phyloP scores from a whole-genome alignment of 2,329 filamentous ascomycete species.

The Penicillium concentricum region DNA sequence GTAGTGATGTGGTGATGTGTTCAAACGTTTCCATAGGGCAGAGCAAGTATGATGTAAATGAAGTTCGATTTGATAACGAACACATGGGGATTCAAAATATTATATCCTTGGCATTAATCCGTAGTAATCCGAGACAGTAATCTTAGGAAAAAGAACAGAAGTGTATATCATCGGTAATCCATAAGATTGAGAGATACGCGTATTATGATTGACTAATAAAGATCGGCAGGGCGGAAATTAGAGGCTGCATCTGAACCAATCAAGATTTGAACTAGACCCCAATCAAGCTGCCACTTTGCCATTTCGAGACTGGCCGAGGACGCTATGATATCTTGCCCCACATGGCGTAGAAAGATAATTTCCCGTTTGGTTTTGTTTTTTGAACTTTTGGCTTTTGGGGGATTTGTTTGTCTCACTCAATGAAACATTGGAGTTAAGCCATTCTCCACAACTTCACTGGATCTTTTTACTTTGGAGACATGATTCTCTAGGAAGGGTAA shows the following conservation, averaged over 20 bases:
- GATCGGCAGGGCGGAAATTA: conserved; percentile 27
- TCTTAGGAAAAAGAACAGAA: background rate
- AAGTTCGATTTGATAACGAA: background rate
- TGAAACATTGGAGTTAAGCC: background rate
- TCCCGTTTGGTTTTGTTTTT: conserved; percentile 12
- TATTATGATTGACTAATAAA: conserved; percentile 3
- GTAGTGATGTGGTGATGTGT: too few species aligned
- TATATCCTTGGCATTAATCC: background rate
- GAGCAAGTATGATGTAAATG: too few species aligned
- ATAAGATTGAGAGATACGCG: background rate
- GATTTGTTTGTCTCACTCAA: background rate
- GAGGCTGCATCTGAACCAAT: conserved; percentile 5
- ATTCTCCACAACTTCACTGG: background rate
- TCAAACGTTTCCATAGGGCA: background rate
- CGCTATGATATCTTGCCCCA: conserved; percentile 10
- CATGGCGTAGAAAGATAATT: conserved; percentile 15
- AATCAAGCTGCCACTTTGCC: conserved; percentile 11
- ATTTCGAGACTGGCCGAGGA: conserved; percentile 3
- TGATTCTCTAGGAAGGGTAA: background rate
- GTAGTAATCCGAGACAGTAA: background rate
- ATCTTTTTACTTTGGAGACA: background rate
- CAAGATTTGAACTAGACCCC: rapidly evolving
- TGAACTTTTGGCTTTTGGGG: background rate
- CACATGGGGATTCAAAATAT: background rate
- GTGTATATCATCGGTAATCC: background rate